Percentiles rank a stretch among this genome's conserved stretches.
Conservation (phyloP, 176 grass and related monocot species). For the Aegilops bicornis region DNA sequence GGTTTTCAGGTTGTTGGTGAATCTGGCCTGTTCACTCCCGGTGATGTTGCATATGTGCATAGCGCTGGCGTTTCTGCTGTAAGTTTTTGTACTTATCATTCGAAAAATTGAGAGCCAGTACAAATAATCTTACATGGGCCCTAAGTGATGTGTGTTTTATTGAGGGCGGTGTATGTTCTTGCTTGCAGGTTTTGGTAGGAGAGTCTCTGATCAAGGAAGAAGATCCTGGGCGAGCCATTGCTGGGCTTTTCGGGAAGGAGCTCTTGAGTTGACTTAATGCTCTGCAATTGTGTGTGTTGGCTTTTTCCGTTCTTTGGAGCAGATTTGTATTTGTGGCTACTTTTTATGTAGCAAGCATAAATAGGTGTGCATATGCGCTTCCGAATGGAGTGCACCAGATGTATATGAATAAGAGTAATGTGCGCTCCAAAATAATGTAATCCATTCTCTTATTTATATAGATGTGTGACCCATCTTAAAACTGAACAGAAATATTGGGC, state of each 20-base stretch:
- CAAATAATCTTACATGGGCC: neutral
- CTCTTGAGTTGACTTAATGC: slow-evolving; percentile 39
- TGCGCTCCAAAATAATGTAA: neutral
- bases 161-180: neutral
- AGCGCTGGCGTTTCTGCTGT: slow-evolving; percentile 72
- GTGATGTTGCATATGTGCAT: slow-evolving; percentile 66
- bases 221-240: slow-evolving; percentile 74
- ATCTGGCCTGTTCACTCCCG: slow-evolving; percentile 70
- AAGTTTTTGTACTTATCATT: slow-evolving; percentile 19
- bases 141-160: neutral
- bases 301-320: neutral
- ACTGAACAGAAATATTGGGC: neutral
- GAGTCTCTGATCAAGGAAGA: slow-evolving; percentile 73
- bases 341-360: slow-evolving; percentile 2
- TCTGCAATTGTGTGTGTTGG: neutral
- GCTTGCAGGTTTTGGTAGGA: slow-evolving; percentile 72
- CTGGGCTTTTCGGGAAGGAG: slow-evolving; percentile 66
- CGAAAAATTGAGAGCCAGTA: neutral
- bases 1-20: slow-evolving; percentile 75
- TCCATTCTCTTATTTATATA: neutral
- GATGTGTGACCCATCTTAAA: neutral
- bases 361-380: neutral
- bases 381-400: neutral
- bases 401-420: slow-evolving; percentile 19
- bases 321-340: neutral